Percentiles rank a stretch among this genome's conserved stretches.
Conservation (phyloP, 2,329 filamentous ascomycete species). For the Fusarium humuli region DNA sequence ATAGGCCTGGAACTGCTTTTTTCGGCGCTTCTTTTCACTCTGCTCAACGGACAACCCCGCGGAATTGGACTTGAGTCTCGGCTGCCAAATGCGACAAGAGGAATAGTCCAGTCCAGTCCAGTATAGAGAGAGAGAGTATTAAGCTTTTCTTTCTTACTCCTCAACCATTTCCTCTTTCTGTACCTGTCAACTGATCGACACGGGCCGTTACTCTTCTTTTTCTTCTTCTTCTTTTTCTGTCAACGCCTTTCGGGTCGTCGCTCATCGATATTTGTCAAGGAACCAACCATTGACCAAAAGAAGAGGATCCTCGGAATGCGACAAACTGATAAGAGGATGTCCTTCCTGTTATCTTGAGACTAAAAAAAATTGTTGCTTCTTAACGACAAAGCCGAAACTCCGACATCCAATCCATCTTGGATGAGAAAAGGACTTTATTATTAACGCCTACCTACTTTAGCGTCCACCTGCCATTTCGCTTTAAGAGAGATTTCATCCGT, state of each 20-base stretch:
- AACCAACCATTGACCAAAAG: neutral
- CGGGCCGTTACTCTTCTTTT: conserved; percentile 27
- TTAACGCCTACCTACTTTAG: conserved; percentile 6
- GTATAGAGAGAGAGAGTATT: neutral
- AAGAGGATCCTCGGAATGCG: neutral
- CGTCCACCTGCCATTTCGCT: conserved; percentile 30
- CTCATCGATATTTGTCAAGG: neutral
- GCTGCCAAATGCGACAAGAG: neutral
- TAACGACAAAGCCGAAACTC: conserved; percentile 1
- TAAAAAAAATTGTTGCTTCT: neutral
- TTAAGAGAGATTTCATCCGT: conserved; percentile 3
- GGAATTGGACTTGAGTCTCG: conserved; percentile 27
- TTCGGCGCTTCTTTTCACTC: conserved; percentile 31
- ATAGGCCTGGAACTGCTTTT: neutral
- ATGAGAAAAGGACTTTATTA: conserved; percentile 1
- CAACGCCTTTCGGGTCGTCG: conserved; percentile 42
- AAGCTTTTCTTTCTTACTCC: conserved; percentile 25
- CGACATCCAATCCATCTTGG: conserved; percentile 9
- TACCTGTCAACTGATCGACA: conserved; percentile 32
- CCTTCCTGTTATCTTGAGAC: neutral
- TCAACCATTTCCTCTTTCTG: neutral
- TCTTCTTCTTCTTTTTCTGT: neutral
- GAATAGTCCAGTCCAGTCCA: neutral
- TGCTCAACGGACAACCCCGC: conserved; percentile 23
- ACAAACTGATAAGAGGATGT: neutral